phyloP scores from a whole-genome alignment of 805 yeast species.

The Wickerhamiella shivajii region DNA sequence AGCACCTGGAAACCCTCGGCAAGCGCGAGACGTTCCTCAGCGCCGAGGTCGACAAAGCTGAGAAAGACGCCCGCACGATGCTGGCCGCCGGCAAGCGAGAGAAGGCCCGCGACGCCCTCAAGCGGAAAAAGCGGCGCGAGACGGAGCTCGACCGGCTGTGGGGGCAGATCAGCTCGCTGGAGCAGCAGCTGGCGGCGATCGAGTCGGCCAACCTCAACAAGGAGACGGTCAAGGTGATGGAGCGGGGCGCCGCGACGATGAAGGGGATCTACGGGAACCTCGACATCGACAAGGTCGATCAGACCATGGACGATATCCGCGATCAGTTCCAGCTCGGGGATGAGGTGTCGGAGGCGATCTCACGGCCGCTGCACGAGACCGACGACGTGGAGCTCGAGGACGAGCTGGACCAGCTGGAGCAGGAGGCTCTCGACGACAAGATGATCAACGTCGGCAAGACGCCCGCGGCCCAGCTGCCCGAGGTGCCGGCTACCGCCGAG shows the following conservation, averaged over 20 bases:
- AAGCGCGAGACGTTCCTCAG: constrained; percentile 75
- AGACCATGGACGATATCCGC: constrained; percentile 94
- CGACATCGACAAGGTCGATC: constrained; percentile 91
- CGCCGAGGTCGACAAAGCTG: constrained; percentile 71
- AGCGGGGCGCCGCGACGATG: constrained; percentile 95
- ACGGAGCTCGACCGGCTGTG: constrained; percentile 64
- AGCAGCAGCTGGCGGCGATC: constrained; percentile 76
- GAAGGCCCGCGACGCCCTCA: constrained; percentile 76
- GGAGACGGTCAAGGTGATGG: constrained; percentile 98
- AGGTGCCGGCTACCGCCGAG: constrained; percentile 17
- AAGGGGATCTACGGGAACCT: constrained; percentile 89
- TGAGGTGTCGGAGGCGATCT: constrained; percentile 90
- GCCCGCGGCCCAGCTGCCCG: constrained; percentile 25
- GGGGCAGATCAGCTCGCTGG: constrained; percentile 78
- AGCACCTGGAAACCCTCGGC: constrained; percentile 71
- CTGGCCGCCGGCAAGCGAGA: constrained; percentile 55
- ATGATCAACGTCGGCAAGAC: constrained; percentile 34
- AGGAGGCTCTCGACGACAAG: constrained; percentile 55
- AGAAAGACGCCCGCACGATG: constrained; percentile 61
- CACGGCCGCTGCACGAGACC: constrained; percentile 78
- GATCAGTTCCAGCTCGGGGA: constrained; percentile 93
- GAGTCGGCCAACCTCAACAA: constrained; percentile 92
- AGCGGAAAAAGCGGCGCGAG: constrained; percentile 74
- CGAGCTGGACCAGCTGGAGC: constrained; percentile 77
- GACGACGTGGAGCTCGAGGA: constrained; percentile 88